phyloP scores from a whole-genome alignment of 2,329 filamentous ascomycete genomes.

The Fusarium vanettenii region DNA sequence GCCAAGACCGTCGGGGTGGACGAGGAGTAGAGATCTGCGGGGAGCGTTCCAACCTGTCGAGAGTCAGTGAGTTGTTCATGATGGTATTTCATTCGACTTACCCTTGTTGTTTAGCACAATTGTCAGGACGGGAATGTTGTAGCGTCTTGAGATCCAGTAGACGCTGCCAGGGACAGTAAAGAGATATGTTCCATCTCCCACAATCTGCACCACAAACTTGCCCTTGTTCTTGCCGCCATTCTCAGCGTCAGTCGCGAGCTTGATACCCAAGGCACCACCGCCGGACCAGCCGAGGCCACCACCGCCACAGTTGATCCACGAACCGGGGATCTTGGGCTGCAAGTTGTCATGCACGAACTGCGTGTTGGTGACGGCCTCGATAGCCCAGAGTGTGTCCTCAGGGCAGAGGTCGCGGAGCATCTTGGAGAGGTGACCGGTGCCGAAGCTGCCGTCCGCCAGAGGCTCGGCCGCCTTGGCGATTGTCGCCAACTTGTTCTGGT shows the following conservation, averaged over 20 bases:
- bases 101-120: slow-evolving; percentile 69
- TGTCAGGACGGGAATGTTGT: slow-evolving; percentile 65
- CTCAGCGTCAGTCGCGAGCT: slow-evolving; percentile 68
- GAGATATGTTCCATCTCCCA: slow-evolving; percentile 68
- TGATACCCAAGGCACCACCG: slow-evolving; percentile 80
- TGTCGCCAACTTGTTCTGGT: slow-evolving; percentile 67
- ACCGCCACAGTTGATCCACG: slow-evolving; percentile 85
- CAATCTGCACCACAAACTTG: slow-evolving; percentile 65
- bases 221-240: slow-evolving; percentile 57
- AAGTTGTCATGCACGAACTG: slow-evolving; percentile 77
- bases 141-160: slow-evolving; percentile 67
- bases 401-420: slow-evolving; percentile 49
- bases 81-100: slow-evolving; percentile 26
- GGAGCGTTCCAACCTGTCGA: slow-evolving; percentile 68
- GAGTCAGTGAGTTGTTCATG: slow-evolving; percentile 13
- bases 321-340: slow-evolving; percentile 73
- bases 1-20: slow-evolving; percentile 68
- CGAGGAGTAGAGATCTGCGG: slow-evolving; percentile 65
- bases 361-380: slow-evolving; percentile 83
- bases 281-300: slow-evolving; percentile 86
- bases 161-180: slow-evolving; percentile 66
- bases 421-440: slow-evolving; percentile 54
- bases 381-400: slow-evolving; percentile 74
- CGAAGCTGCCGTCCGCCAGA: slow-evolving; percentile 64
- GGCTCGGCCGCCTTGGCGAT: slow-evolving; percentile 70